These are phyloP conservation scores for Agaricus blazei DNA, from an alignment of 768 basidiomycete genomes.

Conservation along the genomic window DNA sequence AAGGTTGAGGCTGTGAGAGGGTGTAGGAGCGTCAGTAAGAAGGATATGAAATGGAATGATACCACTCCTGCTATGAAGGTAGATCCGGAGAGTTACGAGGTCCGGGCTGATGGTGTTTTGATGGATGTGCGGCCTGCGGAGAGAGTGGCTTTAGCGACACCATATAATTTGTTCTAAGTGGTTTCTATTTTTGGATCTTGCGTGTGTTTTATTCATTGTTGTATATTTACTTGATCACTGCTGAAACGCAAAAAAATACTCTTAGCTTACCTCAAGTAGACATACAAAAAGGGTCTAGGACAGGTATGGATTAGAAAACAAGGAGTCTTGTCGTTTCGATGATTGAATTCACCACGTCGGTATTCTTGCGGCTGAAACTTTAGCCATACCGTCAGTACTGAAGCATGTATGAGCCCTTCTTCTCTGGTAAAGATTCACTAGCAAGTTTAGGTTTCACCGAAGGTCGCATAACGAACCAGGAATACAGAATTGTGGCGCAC, in stretches of 20 bases:
- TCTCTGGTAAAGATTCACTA: neutral
- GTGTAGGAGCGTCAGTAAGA: conserved; percentile 76
- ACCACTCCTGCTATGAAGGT: conserved; percentile 79
- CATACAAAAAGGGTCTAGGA: too few species aligned
- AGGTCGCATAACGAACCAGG: too few species aligned
- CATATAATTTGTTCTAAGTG: conserved; percentile 74
- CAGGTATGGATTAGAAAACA: too few species aligned
- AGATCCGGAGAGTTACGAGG: conserved; percentile 90
- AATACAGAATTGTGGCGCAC: too few species aligned
- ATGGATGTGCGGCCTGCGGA: conserved; percentile 74
- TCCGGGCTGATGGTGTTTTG: conserved; percentile 73
- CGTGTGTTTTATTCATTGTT: neutral
- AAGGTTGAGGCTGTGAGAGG: conserved; percentile 66
- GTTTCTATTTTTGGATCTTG: neutral
- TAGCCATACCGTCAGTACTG: too few species aligned
- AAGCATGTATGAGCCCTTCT: neutral
- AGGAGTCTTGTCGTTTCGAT: too few species aligned
- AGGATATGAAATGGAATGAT: conserved; percentile 92
- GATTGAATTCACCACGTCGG: too few species aligned
- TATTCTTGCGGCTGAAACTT: too few species aligned
- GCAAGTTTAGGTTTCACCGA: too few species aligned
- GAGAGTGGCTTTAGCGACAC: conserved; percentile 59
- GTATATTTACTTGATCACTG: too few species aligned
- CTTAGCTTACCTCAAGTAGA: too few species aligned
- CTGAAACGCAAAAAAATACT: too few species aligned